A percentile compares a stretch with the other conserved stretches of the same genome.
phyloP scores from a whole-genome alignment of 495 filamentous ascomycete species.

The Jackrogersella minutella region DNA sequence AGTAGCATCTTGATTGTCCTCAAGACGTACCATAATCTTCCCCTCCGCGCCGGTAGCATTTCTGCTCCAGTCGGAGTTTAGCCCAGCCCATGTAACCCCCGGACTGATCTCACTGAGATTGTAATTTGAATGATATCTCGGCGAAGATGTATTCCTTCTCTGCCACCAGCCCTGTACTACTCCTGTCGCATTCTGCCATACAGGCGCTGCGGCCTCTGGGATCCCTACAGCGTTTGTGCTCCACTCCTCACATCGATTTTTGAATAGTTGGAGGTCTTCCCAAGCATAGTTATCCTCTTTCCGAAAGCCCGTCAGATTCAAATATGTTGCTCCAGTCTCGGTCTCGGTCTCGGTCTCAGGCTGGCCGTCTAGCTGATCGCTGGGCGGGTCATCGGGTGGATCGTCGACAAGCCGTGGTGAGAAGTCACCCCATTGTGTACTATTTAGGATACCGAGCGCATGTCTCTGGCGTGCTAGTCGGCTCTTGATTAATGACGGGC shows the following conservation, averaged over 20 bases:
- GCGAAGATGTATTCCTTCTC: constrained; percentile 55
- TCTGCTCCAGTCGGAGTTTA: constrained; percentile 63
- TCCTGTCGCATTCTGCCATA: constrained; percentile 86
- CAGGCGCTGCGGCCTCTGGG: constrained; percentile 50
- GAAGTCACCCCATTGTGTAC: constrained; percentile 78
- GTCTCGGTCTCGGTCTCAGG: not conserved
- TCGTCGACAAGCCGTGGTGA: constrained; percentile 53
- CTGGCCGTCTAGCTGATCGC: not conserved
- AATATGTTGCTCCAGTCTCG: constrained; percentile 55
- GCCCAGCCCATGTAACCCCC: constrained; percentile 48
- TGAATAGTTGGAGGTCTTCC: constrained; percentile 64
- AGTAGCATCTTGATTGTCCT: constrained; percentile 53
- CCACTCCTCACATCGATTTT: constrained; percentile 54
- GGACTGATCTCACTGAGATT: constrained; percentile 60
- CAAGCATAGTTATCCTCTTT: constrained; percentile 78
- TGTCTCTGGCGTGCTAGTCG: constrained; percentile 59
- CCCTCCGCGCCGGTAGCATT: constrained; percentile 72
- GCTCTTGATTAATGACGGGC: constrained; percentile 48
- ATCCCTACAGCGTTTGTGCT: constrained; percentile 50
- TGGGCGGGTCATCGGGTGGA: constrained; percentile 41
- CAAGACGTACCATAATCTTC: constrained; percentile 60
- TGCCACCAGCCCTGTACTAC: constrained; percentile 80
- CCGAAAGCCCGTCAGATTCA: constrained; percentile 81
- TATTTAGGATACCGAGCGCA: constrained; percentile 72
- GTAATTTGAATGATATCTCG: constrained; percentile 49